These are phyloP conservation scores for Amphibolis antarctica DNA, from an alignment of 106 monocot genomes.

Conservation along the genomic window DNA sequence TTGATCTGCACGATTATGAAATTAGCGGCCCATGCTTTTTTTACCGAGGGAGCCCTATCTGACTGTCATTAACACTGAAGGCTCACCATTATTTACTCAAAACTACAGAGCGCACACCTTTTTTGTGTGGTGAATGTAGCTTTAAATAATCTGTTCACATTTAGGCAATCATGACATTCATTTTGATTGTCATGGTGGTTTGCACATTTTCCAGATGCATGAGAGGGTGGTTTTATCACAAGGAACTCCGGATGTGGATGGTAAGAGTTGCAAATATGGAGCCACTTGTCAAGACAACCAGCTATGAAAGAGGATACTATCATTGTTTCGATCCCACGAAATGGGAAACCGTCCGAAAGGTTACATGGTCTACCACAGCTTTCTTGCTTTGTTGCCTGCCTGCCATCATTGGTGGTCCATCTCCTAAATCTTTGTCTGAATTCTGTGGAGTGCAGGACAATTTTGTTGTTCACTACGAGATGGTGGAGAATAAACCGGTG, in stretches of 20 bases:
- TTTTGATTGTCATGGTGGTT: background rate
- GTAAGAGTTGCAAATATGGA: slow-evolving; percentile 55
- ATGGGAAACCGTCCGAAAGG: slow-evolving; percentile 75
- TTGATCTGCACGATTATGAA: too few relatives aligned
- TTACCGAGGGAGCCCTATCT: too few relatives aligned
- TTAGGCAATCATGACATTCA: too few relatives aligned
- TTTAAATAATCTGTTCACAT: background rate
- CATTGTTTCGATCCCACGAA: slow-evolving; percentile 60
- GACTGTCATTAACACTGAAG: too few relatives aligned
- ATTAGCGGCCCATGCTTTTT: too few relatives aligned
- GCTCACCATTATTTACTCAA: too few relatives aligned
- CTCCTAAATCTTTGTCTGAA: background rate
- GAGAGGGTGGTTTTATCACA: slow-evolving; percentile 85
- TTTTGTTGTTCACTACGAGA: slow-evolving; percentile 61
- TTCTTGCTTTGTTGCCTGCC: background rate
- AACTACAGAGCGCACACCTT: too few relatives aligned
- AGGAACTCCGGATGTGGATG: slow-evolving; percentile 62
- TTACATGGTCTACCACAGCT: slow-evolving; percentile 5
- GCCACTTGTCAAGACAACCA: slow-evolving; percentile 57
- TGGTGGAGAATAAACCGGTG: slow-evolving; percentile 65
- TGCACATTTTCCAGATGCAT: slow-evolving; percentile 9
- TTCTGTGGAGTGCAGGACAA: slow-evolving; percentile 50
- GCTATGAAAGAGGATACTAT: slow-evolving; percentile 73
- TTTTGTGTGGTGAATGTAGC: too few relatives aligned
- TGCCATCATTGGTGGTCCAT: background rate